Evolutionary conservation across 805 yeast genomes (phyloP), one percentile per base, ranked within the genome.

Genomic region (Maudiozyma pseudohumilis): DNA sequence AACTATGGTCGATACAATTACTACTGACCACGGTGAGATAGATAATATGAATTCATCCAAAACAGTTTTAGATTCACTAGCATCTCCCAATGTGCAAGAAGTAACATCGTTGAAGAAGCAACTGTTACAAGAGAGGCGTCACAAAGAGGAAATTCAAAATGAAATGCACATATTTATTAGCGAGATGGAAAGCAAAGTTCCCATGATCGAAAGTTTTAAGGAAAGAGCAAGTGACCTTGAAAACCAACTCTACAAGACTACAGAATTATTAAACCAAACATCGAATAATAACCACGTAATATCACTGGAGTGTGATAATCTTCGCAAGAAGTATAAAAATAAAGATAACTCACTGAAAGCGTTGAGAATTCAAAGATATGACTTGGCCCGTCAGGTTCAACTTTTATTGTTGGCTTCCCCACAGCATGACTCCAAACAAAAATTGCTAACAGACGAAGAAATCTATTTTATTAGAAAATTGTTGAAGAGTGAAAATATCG

Each of bases 341-440:
- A 48, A 64, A 49, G 53, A 69, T 56, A 29, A 43, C 5, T 59
- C 61, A 20, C 57, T 64, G 17, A 42, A 68, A 18, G 44, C 72
- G 5, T 55, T 81, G 44, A 67, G 70, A 32, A 72, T 70, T 40
- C 76, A 80, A 45, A 72, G 80, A 30, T 61, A 69, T 21, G 96
- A 89, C 51, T 63, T 89, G 28, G 83, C 94, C 6, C 75, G 77
- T 30, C 97, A 89, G 55, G 71, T 92, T n/a, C 85, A 83, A 47
- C 70, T 69, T 34, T 66, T 87, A 26, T 65, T 89, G 27, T 70
- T 80, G 12, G n/a, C 34, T 7, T 67, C 75, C 21, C 63, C 80
- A 2, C 68, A 75, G 32, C 72, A 69, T 10, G 17, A 29, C 13
- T 69, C 68, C 35, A 64, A 72, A n/a, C 74, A 74, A 26, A 63